These are phyloP conservation scores for Eucalyptus microcorys DNA, from an alignment of 345 rosid genomes.

Conservation along the genomic window DNA sequence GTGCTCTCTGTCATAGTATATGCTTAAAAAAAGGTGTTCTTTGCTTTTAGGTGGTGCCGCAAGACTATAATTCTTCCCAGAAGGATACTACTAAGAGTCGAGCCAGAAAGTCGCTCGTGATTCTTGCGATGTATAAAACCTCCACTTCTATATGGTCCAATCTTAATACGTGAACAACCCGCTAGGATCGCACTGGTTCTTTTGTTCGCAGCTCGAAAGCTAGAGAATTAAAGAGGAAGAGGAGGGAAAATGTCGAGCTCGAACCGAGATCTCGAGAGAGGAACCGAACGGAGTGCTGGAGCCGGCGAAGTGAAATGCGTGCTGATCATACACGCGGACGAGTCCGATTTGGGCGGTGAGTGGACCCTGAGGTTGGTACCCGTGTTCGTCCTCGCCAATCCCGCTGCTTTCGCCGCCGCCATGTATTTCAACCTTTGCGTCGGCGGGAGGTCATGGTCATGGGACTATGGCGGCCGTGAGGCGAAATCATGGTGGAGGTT, in stretches of 20 bases:
- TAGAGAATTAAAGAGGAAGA: not conserved
- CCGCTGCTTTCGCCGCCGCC: slow-evolving; percentile 43
- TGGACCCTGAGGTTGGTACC: slow-evolving; percentile 83
- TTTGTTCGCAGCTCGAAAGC: not conserved
- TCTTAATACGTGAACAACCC: not conserved
- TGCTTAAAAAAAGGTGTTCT: not conserved
- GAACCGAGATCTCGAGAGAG: slow-evolving; percentile 34
- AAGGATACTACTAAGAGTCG: not conserved
- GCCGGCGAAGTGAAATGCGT: not conserved
- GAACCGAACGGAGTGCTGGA: not conserved
- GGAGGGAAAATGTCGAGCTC: not conserved
- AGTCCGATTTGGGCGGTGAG: not conserved
- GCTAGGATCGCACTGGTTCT: not conserved
- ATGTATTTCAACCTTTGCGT: slow-evolving; percentile 81
- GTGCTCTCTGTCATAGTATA: not conserved
- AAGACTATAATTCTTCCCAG: not conserved
- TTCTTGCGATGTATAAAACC: not conserved
- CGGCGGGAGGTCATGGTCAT: not conserved
- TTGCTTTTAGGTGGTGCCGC: not conserved
- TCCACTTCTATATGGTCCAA: fast-evolving
- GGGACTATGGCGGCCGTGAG: not conserved
- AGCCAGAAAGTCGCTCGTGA: not conserved
- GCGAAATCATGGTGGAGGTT: slow-evolving; percentile 48
- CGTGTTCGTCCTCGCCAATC: slow-evolving; percentile 46
- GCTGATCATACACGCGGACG: not conserved